A percentile compares a stretch with the other conserved stretches of the same genome.
Evolutionary conservation across 257 asterid genomes (phyloP).

Genomic region (Henckelia pumila): DNA sequence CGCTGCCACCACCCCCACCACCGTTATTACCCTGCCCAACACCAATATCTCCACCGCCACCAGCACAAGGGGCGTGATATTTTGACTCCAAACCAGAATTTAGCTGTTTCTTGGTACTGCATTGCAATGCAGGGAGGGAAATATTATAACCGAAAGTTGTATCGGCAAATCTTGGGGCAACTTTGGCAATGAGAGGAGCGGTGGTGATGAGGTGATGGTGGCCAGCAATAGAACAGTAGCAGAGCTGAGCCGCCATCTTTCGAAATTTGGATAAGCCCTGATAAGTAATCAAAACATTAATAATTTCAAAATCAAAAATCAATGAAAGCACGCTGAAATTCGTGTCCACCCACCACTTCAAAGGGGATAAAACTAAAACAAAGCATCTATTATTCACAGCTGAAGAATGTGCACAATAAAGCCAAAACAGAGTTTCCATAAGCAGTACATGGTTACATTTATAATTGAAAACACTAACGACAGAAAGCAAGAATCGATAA

Average conservation of each 20-base stretch:
- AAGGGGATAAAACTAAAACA: neutral
- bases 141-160: neutral
- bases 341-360: neutral
- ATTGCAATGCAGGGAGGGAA: constrained; percentile 30
- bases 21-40: constrained; percentile 29
- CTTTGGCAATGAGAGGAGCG: neutral
- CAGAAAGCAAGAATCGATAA: neutral
- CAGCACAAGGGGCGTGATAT: constrained; percentile 28
- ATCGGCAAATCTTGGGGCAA: neutral
- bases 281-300: too few relatives aligned
- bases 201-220: neutral
- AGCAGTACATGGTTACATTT: neutral
- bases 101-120: constrained; percentile 4
- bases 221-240: neutral
- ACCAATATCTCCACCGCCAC: constrained; percentile 35
- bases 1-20: constrained; percentile 36
- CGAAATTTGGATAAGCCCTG: neutral
- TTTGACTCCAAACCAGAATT: constrained; percentile 18
- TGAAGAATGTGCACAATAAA: neutral
- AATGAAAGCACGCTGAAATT: neutral
- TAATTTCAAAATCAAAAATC: too few relatives aligned
- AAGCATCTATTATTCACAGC: neutral
- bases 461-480: neutral
- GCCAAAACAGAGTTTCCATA: neutral
- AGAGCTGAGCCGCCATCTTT: neutral